Evolutionary conservation across 495 filamentous ascomycete genomes (phyloP), one percentile per base, ranked within the genome.

Genomic region (Parathielavia hyrcaniae): DNA sequence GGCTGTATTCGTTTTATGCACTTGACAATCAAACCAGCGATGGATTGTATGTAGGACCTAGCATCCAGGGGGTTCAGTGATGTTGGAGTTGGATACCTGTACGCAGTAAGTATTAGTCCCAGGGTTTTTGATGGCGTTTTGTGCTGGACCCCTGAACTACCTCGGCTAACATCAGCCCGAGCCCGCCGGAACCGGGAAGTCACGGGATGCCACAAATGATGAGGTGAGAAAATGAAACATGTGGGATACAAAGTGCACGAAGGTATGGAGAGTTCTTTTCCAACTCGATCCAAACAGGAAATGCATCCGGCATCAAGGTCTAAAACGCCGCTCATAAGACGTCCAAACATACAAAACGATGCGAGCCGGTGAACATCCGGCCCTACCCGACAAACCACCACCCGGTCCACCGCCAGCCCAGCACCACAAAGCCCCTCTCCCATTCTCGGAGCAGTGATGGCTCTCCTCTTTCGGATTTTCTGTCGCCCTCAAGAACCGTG

Each of bases 381-480:
- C 47, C 59, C 59, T 13, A 47, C 48, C 59, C 40, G 52, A 56
- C 46, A 30, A 26, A 44, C 38, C 19, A 55, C 39, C 32, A 26
- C 9, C 51, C 34, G 50, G 44, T 6, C 58, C 58, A 43, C 50
- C 50, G 22, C n/a, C 13, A 44, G 34, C 34, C 35, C 36, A 38
- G 41, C 20, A 22, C 30, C 40, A 39, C 46, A 55, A 58, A 19
- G 16, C 26, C 16, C 39, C 19, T 9, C 30, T 38, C 34, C 46
- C 45, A 26, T 16, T 16, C 13, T 36, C 47, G 9, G 47, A 44
- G 43, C 49, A 17, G 32, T n/a, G 26, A 13, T 43, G 35, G 43
- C 26, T 46, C 40, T 17, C 57, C 19, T n/a, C 14, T 41, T 20
- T 10, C 45, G 2, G 20, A 11, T 86, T 90, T 58, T 81, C 84